A percentile compares a stretch with the other conserved stretches of the same genome.
These are phyloP conservation scores for Cladosporium sp. DNA, from an alignment of 2,329 filamentous ascomycete species.

Conservation along the genomic window DNA sequence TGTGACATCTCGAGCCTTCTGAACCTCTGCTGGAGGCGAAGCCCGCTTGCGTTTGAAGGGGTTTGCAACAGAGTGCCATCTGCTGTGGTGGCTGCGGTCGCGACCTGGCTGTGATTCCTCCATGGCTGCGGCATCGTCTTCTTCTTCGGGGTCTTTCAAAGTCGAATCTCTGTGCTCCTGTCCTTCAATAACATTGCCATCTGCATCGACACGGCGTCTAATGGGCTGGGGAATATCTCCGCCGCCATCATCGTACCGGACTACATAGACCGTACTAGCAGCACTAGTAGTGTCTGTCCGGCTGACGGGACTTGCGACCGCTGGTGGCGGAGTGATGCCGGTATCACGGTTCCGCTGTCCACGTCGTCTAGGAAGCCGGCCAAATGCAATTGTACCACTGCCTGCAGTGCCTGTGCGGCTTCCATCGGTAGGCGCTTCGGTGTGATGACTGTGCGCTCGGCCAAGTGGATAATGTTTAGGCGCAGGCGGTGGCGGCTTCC, in stretches of 20 bases:
- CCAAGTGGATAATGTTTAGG: slow-evolving; percentile 30
- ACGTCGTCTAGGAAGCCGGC: slow-evolving; percentile 16
- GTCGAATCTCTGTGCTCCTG: slow-evolving; percentile 10
- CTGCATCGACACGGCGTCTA: slow-evolving; percentile 20
- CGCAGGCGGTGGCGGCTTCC: slow-evolving; percentile 20
- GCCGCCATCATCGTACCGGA: slow-evolving; percentile 54
- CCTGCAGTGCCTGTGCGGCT: slow-evolving; percentile 13
- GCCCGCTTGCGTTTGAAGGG: slow-evolving; percentile 55
- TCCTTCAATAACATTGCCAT: not conserved
- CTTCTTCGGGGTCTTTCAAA: slow-evolving; percentile 19
- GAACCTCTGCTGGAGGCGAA: slow-evolving; percentile 56
- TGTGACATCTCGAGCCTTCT: slow-evolving; percentile 39
- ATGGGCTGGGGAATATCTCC: slow-evolving; percentile 41
- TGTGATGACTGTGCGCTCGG: slow-evolving; percentile 24
- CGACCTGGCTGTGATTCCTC: slow-evolving; percentile 19
- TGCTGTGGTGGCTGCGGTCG: slow-evolving; percentile 27
- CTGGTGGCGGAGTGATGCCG: slow-evolving; percentile 33
- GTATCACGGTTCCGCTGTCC: slow-evolving; percentile 7
- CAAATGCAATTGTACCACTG: slow-evolving; percentile 19
- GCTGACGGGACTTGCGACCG: slow-evolving; percentile 52
- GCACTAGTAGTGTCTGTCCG: slow-evolving; percentile 58
- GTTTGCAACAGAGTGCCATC: slow-evolving; percentile 50
- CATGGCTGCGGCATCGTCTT: slow-evolving; percentile 14
- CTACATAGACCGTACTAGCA: slow-evolving; percentile 59
- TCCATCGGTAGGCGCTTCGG: slow-evolving; percentile 15